These are phyloP conservation scores for Heritiera littoralis DNA, from an alignment of 345 rosid genomes.

Conservation along the genomic window DNA sequence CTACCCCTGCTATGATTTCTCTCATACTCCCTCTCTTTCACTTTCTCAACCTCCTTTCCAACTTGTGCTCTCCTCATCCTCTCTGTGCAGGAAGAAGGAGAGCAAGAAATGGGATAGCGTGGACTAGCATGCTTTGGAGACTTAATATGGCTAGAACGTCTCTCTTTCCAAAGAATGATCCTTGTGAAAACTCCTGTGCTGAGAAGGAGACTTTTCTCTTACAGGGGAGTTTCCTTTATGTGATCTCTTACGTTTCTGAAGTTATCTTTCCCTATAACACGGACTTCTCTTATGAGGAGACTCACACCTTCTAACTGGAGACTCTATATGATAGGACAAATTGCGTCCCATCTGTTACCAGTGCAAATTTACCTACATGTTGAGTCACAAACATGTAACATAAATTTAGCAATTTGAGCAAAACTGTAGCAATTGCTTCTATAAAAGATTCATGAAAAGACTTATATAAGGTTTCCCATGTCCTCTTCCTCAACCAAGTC, in stretches of 20 bases:
- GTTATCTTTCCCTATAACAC: conserved; percentile 15
- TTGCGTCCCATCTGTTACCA: conserved; percentile 46
- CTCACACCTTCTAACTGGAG: conserved; percentile 45
- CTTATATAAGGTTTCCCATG: not conserved
- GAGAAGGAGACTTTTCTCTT: conserved; percentile 46
- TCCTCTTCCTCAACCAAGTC: not conserved
- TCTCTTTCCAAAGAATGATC: conserved; percentile 43
- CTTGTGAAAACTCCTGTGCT: conserved; percentile 41
- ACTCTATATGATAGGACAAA: conserved; percentile 37
- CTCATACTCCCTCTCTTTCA: conserved; percentile 49
- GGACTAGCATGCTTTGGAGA: conserved; percentile 43
- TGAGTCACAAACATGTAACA: not conserved
- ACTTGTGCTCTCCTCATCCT: conserved; percentile 53
- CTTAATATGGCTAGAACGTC: conserved; percentile 32
- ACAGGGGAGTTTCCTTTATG: conserved; percentile 16
- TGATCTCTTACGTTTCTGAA: conserved; percentile 7
- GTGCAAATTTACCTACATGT: no score
- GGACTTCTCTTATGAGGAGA: conserved; percentile 32
- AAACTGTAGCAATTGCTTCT: not conserved
- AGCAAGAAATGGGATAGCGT: conserved; percentile 40
- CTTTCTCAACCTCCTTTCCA: conserved; percentile 52
- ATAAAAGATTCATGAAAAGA: not conserved
- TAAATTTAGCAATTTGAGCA: not conserved
- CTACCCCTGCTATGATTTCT: conserved; percentile 41
- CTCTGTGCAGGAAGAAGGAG: conserved; percentile 73